These are phyloP conservation scores for Spizellomyces sp. DNA, from an alignment of 192 early-diverging fungal genomes.

Conservation along the genomic window DNA sequence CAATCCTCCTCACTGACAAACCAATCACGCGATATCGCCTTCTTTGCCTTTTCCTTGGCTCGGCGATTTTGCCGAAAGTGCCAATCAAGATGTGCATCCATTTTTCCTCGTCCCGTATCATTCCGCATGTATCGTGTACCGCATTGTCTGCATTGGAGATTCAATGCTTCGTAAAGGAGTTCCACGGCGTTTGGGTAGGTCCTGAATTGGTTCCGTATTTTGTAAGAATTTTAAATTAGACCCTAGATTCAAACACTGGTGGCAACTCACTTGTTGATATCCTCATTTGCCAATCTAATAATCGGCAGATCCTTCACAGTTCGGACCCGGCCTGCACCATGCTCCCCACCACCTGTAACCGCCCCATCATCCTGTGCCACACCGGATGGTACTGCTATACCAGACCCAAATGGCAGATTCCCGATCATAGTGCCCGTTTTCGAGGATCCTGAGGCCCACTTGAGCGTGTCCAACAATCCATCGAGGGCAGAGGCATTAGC, in stretches of 20 bases:
- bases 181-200: constrained; percentile 10
- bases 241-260: neutral
- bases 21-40: constrained; percentile 86
- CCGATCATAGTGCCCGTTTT: too few relatives aligned
- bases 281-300: constrained; percentile 33
- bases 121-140: constrained; percentile 74
- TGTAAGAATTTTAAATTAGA: neutral
- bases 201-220: neutral
- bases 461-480: constrained; percentile 18
- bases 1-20: constrained; percentile 70
- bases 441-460: neutral
- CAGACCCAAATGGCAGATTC: too few relatives aligned
- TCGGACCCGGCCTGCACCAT: neutral
- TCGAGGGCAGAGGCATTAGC: constrained; percentile 13
- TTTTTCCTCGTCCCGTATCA: constrained; percentile 68
- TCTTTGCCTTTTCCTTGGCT: constrained; percentile 78
- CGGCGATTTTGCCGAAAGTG: constrained; percentile 95
- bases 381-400: too few relatives aligned
- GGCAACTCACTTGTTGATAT: constrained; percentile 38
- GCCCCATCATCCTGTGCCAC: too few relatives aligned
- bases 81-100: constrained; percentile 89
- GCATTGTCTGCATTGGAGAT: constrained; percentile 91
- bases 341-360: too few relatives aligned
- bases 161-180: constrained; percentile 66
- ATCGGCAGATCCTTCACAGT: constrained; percentile 19